Conservation (phyloP, 2,329 filamentous ascomycete species). For the Claviceps spartinae region DNA sequence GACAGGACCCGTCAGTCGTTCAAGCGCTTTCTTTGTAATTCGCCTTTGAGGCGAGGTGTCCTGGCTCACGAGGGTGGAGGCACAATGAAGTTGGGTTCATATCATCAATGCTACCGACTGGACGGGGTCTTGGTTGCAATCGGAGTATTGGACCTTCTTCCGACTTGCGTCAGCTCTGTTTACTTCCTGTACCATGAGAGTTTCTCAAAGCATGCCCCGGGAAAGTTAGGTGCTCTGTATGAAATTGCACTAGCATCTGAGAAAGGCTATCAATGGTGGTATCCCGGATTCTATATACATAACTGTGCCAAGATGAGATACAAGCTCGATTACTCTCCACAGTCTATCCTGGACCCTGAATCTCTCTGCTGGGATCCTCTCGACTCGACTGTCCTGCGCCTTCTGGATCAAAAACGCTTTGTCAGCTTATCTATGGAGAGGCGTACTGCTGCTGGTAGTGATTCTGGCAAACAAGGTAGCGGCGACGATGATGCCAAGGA, state of each 20-base stretch:
- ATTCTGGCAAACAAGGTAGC: not conserved
- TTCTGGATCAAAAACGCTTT: constrained; percentile 43
- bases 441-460: constrained; percentile 7
- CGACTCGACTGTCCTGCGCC: constrained; percentile 33
- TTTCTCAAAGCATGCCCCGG: constrained; percentile 54
- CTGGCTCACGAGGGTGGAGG: constrained; percentile 32
- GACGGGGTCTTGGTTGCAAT: constrained; percentile 65
- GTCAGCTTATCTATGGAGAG: constrained; percentile 30
- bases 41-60: constrained; percentile 42
- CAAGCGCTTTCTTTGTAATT: constrained; percentile 58
- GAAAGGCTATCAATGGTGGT: constrained; percentile 61
- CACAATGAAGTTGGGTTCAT: constrained; percentile 51
- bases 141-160: constrained; percentile 63
- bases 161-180: constrained; percentile 64
- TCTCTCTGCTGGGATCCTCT: constrained; percentile 48
- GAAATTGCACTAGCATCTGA: constrained; percentile 61
- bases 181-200: constrained; percentile 75
- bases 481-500: not conserved
- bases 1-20: constrained; percentile 51
- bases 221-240: constrained; percentile 61
- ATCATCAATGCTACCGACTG: constrained; percentile 69
- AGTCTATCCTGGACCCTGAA: constrained; percentile 59
- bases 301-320: constrained; percentile 72
- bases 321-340: constrained; percentile 66
- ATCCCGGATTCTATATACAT: constrained; percentile 72